Percentiles rank a stretch among this genome's conserved stretches.
These are phyloP conservation scores for Exophiala calicioides DNA, from an alignment of 2,329 filamentous ascomycete genomes.

Conservation along the genomic window DNA sequence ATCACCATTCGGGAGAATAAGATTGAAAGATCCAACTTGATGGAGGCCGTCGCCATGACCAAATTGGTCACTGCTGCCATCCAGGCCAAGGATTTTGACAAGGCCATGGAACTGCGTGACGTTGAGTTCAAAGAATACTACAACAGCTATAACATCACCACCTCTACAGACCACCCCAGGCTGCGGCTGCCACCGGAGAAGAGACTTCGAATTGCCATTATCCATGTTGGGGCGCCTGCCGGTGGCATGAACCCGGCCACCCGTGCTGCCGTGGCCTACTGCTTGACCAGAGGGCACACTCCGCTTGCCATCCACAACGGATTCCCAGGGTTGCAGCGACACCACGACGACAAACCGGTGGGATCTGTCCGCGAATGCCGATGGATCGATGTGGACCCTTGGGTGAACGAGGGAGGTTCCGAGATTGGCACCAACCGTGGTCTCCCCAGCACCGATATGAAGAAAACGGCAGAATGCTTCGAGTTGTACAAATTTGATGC, in stretches of 20 bases:
- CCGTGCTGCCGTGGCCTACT: slow-evolving; percentile 89
- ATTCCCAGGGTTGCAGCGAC: slow-evolving; percentile 88
- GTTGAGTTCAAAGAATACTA: slow-evolving; percentile 94
- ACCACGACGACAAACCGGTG: slow-evolving; percentile 79
- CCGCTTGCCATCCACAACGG: slow-evolving; percentile 94
- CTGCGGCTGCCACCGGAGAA: slow-evolving; percentile 69
- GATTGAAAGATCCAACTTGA: slow-evolving; percentile 84
- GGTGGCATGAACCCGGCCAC: slow-evolving; percentile 98
- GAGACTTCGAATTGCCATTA: slow-evolving; percentile 91
- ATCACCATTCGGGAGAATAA: slow-evolving; percentile 98
- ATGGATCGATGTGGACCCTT: slow-evolving; percentile 92
- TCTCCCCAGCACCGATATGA: slow-evolving; percentile 83
- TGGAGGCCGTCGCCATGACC: slow-evolving; percentile 85
- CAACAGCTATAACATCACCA: slow-evolving; percentile 86
- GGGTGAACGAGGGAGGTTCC: slow-evolving; percentile 95
- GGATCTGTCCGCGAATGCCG: slow-evolving; percentile 81
- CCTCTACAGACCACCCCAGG: slow-evolving; percentile 72
- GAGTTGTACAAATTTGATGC: slow-evolving; percentile 86
- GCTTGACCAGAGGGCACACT: slow-evolving; percentile 85
- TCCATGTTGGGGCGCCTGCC: slow-evolving; percentile 94
- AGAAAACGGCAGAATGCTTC: slow-evolving; percentile 78
- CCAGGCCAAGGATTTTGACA: slow-evolving; percentile 78
- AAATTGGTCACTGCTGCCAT: slow-evolving; percentile 82
- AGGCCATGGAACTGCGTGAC: slow-evolving; percentile 84
- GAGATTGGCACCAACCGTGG: slow-evolving; percentile 98